Evolutionary conservation across 495 filamentous ascomycete species (phyloP).

Genomic region (Aspergillus conjunctus): DNA sequence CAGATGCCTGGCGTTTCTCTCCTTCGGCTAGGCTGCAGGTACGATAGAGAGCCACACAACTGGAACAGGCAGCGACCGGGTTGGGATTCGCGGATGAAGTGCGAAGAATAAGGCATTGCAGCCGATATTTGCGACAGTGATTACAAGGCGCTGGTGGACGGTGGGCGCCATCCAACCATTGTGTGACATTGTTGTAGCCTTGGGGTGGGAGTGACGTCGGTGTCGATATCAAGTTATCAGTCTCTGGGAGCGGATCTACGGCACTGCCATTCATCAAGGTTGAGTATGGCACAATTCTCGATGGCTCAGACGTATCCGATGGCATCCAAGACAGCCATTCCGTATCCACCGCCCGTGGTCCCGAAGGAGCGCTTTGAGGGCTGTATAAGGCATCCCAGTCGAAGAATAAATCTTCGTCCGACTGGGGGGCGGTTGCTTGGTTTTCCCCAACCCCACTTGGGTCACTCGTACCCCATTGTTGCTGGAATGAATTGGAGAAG

Average conservation of each 20-base stretch:
- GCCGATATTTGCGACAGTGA: slow-evolving; percentile 44
- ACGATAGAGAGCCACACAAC: slow-evolving; percentile 74
- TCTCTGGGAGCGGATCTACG: neutral
- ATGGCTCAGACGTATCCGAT: neutral
- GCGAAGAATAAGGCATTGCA: slow-evolving; percentile 50
- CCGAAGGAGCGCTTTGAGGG: neutral
- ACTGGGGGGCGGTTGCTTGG: neutral
- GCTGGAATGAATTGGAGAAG: neutral
- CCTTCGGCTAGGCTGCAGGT: slow-evolving; percentile 66
- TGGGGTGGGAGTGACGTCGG: neutral
- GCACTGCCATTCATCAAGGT: neutral
- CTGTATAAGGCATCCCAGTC: slow-evolving; percentile 18
- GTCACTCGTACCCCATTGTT: neutral
- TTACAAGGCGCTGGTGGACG: slow-evolving; percentile 42
- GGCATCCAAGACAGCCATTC: slow-evolving; percentile 7
- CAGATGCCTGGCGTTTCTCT: slow-evolving; percentile 45
- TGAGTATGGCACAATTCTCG: neutral
- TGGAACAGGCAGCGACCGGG: slow-evolving; percentile 67
- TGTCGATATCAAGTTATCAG: neutral
- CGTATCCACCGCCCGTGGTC: neutral
- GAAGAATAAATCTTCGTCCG: slow-evolving; percentile 15
- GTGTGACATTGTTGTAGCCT: slow-evolving; percentile 34
- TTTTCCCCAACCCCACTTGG: slow-evolving; percentile 11
- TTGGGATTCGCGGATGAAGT: slow-evolving; percentile 51
- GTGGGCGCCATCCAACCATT: slow-evolving; percentile 49